Percentiles rank a stretch among this genome's conserved stretches.
Evolutionary conservation across 208 protist genomes (phyloP).

Genomic region (Wallacemonas sp.): DNA sequence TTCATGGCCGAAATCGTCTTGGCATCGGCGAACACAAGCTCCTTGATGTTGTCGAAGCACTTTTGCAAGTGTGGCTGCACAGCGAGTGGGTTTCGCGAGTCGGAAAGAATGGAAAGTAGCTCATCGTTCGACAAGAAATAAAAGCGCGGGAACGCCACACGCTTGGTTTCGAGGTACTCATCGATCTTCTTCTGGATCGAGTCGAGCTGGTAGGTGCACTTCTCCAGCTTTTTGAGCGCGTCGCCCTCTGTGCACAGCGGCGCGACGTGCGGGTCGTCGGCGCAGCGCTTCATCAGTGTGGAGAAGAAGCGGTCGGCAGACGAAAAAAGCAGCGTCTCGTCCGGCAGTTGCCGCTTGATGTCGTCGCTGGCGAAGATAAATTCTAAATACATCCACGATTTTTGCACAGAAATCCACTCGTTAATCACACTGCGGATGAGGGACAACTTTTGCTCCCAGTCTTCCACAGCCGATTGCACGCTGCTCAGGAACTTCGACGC

Average conservation of each 20-base stretch:
- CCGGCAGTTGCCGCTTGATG: slow-evolving; percentile 94
- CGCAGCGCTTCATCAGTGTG: slow-evolving; percentile 80
- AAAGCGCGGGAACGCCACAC: slow-evolving; percentile 95
- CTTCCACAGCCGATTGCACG: slow-evolving; percentile 61
- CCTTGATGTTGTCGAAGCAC: slow-evolving; percentile 95
- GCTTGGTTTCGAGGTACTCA: slow-evolving; percentile 96
- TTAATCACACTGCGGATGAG: slow-evolving; percentile 85
- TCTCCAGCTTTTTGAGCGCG: slow-evolving; percentile 83
- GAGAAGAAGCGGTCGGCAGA: slow-evolving; percentile 90
- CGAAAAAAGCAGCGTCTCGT: slow-evolving; percentile 87
- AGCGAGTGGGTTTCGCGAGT: slow-evolving; percentile 93
- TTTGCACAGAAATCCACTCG: slow-evolving; percentile 95
- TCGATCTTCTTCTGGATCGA: slow-evolving; percentile 95
- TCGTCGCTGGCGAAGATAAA: slow-evolving; percentile 97
- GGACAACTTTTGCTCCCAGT: slow-evolving; percentile 85
- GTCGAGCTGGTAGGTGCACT: slow-evolving; percentile 89
- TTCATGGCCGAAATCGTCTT: slow-evolving; percentile 88
- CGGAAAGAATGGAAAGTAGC: slow-evolving; percentile 96
- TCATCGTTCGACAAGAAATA: slow-evolving; percentile 98
- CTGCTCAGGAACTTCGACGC: slow-evolving; percentile 77
- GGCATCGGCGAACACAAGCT: slow-evolving; percentile 75
- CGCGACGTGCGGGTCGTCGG: slow-evolving; percentile 82
- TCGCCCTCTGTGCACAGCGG: slow-evolving; percentile 73
- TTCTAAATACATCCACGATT: slow-evolving; percentile 97
- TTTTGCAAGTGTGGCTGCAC: slow-evolving; percentile 96